These are phyloP conservation scores for Rhizophagus prolifer DNA, from an alignment of 192 early-diverging fungal species.

Conservation along the genomic window DNA sequence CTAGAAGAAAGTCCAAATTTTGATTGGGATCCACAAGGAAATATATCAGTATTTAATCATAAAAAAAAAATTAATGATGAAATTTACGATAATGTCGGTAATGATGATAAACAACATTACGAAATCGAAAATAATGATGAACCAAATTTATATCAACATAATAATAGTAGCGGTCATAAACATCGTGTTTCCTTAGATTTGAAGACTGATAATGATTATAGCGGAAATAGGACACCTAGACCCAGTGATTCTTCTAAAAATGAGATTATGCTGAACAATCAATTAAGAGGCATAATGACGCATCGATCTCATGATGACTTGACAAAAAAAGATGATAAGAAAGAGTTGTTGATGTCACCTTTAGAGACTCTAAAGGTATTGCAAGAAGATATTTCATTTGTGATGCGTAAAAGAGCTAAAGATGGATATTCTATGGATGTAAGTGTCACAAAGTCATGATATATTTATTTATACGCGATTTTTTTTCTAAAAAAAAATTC, in stretches of 20 bases:
- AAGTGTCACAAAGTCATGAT: conserved; percentile 39
- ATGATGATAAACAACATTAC: not conserved
- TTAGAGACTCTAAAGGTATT: not conserved
- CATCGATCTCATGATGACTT: conserved; percentile 21
- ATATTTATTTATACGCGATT: conserved; percentile 20
- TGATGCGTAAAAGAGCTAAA: conserved; percentile 75
- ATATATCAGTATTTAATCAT: conserved; percentile 37
- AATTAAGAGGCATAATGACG: conserved; percentile 13
- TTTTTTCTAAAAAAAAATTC: not conserved
- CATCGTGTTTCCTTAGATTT: conserved; percentile 5
- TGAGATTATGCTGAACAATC: not conserved
- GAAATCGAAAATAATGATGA: not conserved
- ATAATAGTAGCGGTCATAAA: not conserved
- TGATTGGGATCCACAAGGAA: conserved; percentile 56
- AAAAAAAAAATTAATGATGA: not conserved
- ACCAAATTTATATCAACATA: not conserved
- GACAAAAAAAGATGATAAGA: conserved; percentile 27
- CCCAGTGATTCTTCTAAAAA: conserved; percentile 14
- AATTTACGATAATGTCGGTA: not conserved
- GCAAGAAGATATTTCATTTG: conserved; percentile 71
- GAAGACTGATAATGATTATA: not conserved
- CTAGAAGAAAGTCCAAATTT: conserved; percentile 53
- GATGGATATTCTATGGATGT: conserved; percentile 81
- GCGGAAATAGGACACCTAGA: conserved; percentile 18
- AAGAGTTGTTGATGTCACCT: not conserved